Evolutionary conservation across 2,329 filamentous ascomycete species (phyloP).

Genomic region (Cytospora chrysosperma): DNA sequence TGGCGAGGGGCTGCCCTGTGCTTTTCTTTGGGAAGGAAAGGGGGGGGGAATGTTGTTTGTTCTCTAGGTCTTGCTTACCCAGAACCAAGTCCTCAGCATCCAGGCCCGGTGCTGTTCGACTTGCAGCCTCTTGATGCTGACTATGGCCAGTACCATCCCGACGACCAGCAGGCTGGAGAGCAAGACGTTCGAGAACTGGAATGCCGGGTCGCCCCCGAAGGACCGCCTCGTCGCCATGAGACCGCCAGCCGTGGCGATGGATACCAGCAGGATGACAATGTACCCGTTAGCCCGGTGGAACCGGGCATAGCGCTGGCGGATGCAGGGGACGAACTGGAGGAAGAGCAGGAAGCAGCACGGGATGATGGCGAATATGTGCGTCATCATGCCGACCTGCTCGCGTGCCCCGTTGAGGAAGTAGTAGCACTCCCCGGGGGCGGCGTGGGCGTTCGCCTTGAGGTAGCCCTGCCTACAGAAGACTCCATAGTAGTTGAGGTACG

Average conservation of each 20-base stretch:
- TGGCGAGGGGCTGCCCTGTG: no score
- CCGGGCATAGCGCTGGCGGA: slow-evolving; percentile 47
- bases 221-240: slow-evolving; percentile 51
- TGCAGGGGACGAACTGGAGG: slow-evolving; percentile 49
- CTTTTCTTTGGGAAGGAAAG: no score
- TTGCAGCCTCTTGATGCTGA: slow-evolving; percentile 59
- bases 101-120: slow-evolving; percentile 64
- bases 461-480: slow-evolving; percentile 34
- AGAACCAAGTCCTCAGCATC: slow-evolving; percentile 59
- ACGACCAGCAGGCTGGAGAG: slow-evolving; percentile 45
- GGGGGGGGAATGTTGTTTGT: no score
- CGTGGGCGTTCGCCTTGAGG: slow-evolving; percentile 20
- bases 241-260: slow-evolving; percentile 46
- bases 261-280: slow-evolving; percentile 47
- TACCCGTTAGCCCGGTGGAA: slow-evolving; percentile 64
- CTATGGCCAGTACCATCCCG: slow-evolving; percentile 46
- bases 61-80: no score
- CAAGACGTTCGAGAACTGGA: slow-evolving; percentile 45
- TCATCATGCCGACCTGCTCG: slow-evolving; percentile 41
- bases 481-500: slow-evolving; percentile 48
- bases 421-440: slow-evolving; percentile 23
- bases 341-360: slow-evolving; percentile 44
- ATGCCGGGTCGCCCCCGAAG: slow-evolving; percentile 54
- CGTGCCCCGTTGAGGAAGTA: slow-evolving; percentile 21
- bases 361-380: slow-evolving; percentile 47